Evolutionary conservation across 306 rosid genomes (phyloP), one percentile per base, ranked within the genome.

Genomic region (Vigna radiata): DNA sequence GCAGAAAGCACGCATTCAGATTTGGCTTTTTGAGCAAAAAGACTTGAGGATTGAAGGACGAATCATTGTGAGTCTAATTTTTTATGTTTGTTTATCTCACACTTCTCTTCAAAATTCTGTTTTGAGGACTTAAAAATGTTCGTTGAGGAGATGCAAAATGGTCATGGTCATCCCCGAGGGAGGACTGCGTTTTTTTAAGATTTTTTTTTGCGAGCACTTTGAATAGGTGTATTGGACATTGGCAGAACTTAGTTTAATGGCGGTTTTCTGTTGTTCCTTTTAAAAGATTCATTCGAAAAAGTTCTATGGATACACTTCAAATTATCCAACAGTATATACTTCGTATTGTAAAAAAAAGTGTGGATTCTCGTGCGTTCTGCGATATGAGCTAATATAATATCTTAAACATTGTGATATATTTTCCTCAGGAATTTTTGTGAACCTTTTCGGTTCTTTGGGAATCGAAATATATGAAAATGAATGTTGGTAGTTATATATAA

Each of bases 1-100:
- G 79, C 85, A 93, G 98, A 90, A 93, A 91, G 93, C 95, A 5
- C 90, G 98, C 36, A 88, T 88, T 87, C 98, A 93, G 83, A 89
- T 93, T 77, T 89, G 98, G 95, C 95, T 89, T 29, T 91, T 89
- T 72, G 96, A 89, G 88, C 96, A 93, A 63, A 88, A 86, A 67
- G 98, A 93, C 85, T 77, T 84, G 73, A 88, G 96, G 81, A 89
- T 93, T 71, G 98, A 93, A 72, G 96, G 98, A 31, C 87, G 96
- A 53, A 93, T 93, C 50, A 93, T 90, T 23, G 96, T 93, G 65
- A 86, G 96, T 73, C 50, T 77, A 63, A 14, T 4, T 11, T 25
- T 64, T 18, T 0, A 14, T 19, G 9, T 37, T 46, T 72, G 33
- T 63, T 62, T 75, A 3, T 49, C 21, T 1, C 61, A 10, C 67